Base-by-base conservation (phyloP, 2,329 filamentous ascomycete genomes). In the Ophiostoma novo-ulmi region DNA sequence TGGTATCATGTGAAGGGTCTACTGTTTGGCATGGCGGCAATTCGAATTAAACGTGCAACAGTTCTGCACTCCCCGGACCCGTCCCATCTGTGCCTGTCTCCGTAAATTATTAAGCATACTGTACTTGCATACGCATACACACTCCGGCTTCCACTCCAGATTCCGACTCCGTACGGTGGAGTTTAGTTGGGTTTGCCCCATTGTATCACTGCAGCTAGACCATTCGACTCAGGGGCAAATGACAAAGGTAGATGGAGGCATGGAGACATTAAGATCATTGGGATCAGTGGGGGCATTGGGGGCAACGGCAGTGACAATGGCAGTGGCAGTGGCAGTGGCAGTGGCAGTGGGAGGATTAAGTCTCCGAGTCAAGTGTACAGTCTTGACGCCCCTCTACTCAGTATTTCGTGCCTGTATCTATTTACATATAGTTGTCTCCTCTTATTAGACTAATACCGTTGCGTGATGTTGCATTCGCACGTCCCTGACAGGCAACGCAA, bases 391-490 rank as follows among this genome's bases (percentile, higher is more conserved):
- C n/a, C 44, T 48, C 17, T 48, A 38, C 36, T 6, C 36, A 5
- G 41, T 48, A 31, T 58, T 26, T 58, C 48, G 10, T 17, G n/a
- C 52, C 22, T 10, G 52, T 26, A 14, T 58, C n/a, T 17, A 13
- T 26, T 17, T 58, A n/a, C 14, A 1, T 26, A 3, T 31, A 3
- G 31, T 31, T 31, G 7, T 58, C 52, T 14, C 52, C 52, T 58
- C 52, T 48, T 20, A 48, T 20, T 48, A 48, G 52, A 58, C 52
- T 22, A 58, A 58, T 58, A 58, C 52, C 52, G 52, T 58, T 26
- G 11, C 52, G 52, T 31, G 52, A 26, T n/a, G 52, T 58, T 58
- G 13, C 52, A 58, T 31, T 58, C 52, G 44, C 52, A 58, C 22
- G 52, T 58, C 52, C 52, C 52, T 13, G 8, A 17, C 52, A 58